Evolutionary conservation across 78 protist genomes (phyloP).

Genomic region (Mastigamoeba balamuthi): DNA sequence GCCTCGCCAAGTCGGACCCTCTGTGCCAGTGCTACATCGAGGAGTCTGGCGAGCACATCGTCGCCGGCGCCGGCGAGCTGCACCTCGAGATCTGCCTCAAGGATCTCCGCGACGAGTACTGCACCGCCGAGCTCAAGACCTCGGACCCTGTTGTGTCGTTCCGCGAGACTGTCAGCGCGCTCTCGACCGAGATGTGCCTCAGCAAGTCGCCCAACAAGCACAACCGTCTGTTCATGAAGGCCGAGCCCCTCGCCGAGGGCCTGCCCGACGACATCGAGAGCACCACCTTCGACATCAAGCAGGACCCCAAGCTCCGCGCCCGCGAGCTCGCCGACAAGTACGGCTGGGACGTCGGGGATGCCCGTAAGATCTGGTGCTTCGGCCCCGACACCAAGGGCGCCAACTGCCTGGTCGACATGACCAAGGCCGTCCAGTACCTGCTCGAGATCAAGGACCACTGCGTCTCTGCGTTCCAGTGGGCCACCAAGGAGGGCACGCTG

Average conservation of each 20-base stretch:
- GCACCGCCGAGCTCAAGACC: constrained; percentile 72
- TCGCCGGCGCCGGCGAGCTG: constrained; percentile 99
- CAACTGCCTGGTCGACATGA: constrained; percentile 83
- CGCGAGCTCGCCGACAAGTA: constrained; percentile 64
- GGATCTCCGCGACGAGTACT: constrained; percentile 94
- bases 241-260: constrained; percentile 82
- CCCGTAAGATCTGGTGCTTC: constrained; percentile 94
- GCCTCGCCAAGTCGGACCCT: constrained; percentile 95
- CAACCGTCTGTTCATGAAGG: constrained; percentile 94
- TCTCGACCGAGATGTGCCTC: constrained; percentile 56
- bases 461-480: constrained; percentile 94
- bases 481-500: constrained; percentile 87
- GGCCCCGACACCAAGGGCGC: constrained; percentile 95
- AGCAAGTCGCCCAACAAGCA: constrained; percentile 99
- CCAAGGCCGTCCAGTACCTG: constrained; percentile 87
- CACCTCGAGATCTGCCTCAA: constrained; percentile 97
- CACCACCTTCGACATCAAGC: constrained; percentile 44
- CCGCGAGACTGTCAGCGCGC: constrained; percentile 85
- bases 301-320: constrained; percentile 78
- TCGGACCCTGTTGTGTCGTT: constrained; percentile 97
- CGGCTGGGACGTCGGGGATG: constrained; percentile 78
- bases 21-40: constrained; percentile 75
- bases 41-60: constrained; percentile 98
- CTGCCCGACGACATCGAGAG: constrained; percentile 81
- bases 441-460: constrained; percentile 93